Evolutionary conservation across 2,329 filamentous ascomycete genomes (phyloP), one percentile per base, ranked within the genome.

Genomic region (Colletotrichum shisoi): DNA sequence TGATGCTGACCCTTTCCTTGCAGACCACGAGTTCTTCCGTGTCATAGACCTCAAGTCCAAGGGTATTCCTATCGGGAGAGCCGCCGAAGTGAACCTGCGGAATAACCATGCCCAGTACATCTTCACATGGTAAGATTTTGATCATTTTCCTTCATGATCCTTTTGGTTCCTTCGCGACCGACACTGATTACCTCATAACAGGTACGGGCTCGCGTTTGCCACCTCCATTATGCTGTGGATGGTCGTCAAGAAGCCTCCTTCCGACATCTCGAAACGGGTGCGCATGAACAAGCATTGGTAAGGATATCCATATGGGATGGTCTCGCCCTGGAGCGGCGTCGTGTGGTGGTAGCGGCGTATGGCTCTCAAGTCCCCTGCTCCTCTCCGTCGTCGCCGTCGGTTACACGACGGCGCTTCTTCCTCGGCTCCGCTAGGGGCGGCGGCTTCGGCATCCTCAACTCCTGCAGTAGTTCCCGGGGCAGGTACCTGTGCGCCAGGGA

Each of bases 51-150:
- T 93, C 74, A 86, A 92, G 75, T 84, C 85, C 15, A 91, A 90
- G 73, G 95, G 95, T 34, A 89, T 97, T 67, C 95, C 95, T 1
- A 94, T 97, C 75, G 95, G 94, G 15, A 86, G 94, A 75, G 82
- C 92, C 7, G 87, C 95, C 4, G 93, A 96, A 79, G 94, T 99
- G 68, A 96, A 96, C 76, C 82, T 99, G 75, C 87, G 93, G 77
- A 99, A 99, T 77, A 98, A 96, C 79, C 95, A 99, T 79, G 89
- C 92, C 70, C 95, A 98, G 83, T 99, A 99, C 79, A 99, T 99
- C 72, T 95, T 97, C 78, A 99, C 95, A 71, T 99, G 95, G 95
- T 98, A 87, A 75, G 65, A 21, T 27, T 19, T 9, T 13, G 3
- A 31, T 46, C 19, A 3, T 8, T 15, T 54, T 48, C 49, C 42